phyloP scores from a whole-genome alignment of 768 basidiomycete species.

The Boletus sp. region DNA sequence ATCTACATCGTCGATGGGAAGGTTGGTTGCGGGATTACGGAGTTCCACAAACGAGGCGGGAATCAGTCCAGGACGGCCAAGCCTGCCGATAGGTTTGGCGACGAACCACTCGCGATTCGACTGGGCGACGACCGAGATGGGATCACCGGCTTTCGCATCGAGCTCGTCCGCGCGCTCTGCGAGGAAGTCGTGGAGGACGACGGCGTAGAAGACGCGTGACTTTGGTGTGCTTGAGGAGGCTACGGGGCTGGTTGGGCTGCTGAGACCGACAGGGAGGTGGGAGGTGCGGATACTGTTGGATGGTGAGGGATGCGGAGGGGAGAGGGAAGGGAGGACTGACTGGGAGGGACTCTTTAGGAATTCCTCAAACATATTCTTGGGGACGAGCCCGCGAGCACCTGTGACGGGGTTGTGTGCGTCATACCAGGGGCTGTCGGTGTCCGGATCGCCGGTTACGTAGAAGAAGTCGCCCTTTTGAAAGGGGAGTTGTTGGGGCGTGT shows the following conservation, averaged over 20 bases:
- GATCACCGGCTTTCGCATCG: slow-evolving; percentile 90
- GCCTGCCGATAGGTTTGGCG: slow-evolving; percentile 93
- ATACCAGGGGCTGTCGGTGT: slow-evolving; percentile 66
- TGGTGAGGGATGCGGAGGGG: not conserved
- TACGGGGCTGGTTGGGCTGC: slow-evolving; percentile 31
- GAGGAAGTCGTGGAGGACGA: slow-evolving; percentile 91
- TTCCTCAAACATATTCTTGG: slow-evolving; percentile 85
- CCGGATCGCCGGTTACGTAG: slow-evolving; percentile 82
- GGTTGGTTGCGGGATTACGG: slow-evolving; percentile 85
- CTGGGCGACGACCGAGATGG: slow-evolving; percentile 96
- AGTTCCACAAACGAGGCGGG: slow-evolving; percentile 97
- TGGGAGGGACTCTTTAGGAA: slow-evolving; percentile 69
- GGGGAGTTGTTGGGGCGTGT: slow-evolving; percentile 80
- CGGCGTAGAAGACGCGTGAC: slow-evolving; percentile 82
- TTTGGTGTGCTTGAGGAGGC: slow-evolving; percentile 35
- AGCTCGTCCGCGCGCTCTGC: slow-evolving; percentile 98
- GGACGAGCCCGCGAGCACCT: slow-evolving; percentile 89
- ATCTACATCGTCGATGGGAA: slow-evolving; percentile 71
- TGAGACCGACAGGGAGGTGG: slow-evolving; percentile 21
- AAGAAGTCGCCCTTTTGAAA: slow-evolving; percentile 97
- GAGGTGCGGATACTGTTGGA: slow-evolving; percentile 42
- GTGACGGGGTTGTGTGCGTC: slow-evolving; percentile 94
- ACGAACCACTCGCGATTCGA: slow-evolving; percentile 99
- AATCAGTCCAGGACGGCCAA: slow-evolving; percentile 95
- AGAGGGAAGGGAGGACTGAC: slow-evolving; percentile 25